Evolutionary conservation across 306 rosid genomes (phyloP).

Genomic region (Dalbergia cultrata): DNA sequence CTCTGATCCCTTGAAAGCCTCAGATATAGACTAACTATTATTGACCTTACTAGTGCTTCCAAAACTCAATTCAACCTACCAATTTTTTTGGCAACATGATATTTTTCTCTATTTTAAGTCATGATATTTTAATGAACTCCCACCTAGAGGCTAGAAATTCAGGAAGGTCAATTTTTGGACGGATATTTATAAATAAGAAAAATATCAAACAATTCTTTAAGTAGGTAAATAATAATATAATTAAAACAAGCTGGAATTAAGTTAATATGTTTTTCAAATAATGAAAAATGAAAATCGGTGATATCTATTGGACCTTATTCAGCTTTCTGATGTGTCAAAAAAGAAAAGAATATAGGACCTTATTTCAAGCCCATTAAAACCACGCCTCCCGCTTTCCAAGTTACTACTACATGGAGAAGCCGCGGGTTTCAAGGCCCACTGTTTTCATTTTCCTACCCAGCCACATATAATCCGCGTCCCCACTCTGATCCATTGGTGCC

Average conservation of each 20-base stretch:
- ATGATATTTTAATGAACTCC: too few relatives aligned
- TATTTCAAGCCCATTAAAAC: not conserved
- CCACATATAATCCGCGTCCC: not conserved
- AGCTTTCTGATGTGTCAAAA: too few relatives aligned
- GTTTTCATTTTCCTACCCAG: slow-evolving; percentile 9
- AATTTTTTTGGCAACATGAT: too few relatives aligned
- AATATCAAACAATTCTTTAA: not conserved
- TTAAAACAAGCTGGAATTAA: not conserved
- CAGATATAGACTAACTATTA: too few relatives aligned
- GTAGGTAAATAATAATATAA: not conserved
- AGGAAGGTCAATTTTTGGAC: not conserved
- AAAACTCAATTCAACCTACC: too few relatives aligned
- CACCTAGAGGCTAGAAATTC: not conserved
- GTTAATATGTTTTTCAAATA: too few relatives aligned
- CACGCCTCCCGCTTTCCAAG: not conserved
- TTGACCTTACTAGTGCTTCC: too few relatives aligned
- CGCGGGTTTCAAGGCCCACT: slow-evolving; percentile 40
- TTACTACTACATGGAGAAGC: not conserved
- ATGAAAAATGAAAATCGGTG: too few relatives aligned
- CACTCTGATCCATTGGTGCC: not conserved
- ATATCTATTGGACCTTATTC: too few relatives aligned
- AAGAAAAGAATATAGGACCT: not conserved
- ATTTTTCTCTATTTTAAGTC: too few relatives aligned
- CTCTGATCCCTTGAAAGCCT: too few relatives aligned
- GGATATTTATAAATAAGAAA: not conserved